A percentile compares a stretch with the other conserved stretches of the same genome.
Evolutionary conservation across 2,329 filamentous ascomycete species (phyloP).

Genomic region (Claviceps pazoutovae): DNA sequence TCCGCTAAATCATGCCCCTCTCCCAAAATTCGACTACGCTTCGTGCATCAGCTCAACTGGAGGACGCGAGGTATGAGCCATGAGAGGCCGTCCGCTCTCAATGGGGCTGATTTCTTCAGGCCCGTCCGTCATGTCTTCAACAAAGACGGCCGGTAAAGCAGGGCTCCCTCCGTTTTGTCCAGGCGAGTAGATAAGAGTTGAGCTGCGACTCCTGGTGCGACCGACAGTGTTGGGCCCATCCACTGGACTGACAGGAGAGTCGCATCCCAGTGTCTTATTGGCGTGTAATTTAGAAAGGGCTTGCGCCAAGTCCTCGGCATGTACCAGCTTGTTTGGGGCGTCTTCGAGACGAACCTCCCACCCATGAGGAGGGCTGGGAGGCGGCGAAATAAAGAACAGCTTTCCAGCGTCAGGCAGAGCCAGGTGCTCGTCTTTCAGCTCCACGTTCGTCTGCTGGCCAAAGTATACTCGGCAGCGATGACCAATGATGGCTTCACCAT

Average conservation of each 20-base stretch:
- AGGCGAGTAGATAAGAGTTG: slow-evolving; percentile 52
- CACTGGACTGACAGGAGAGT: slow-evolving; percentile 18
- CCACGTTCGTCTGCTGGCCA: slow-evolving; percentile 45
- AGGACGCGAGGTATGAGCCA: slow-evolving; percentile 47
- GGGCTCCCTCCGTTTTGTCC: slow-evolving; percentile 39
- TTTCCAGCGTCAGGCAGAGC: slow-evolving; percentile 56
- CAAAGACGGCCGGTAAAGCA: slow-evolving; percentile 48
- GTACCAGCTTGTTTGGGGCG: slow-evolving; percentile 55
- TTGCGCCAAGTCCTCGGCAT: slow-evolving; percentile 54
- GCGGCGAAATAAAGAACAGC: slow-evolving; percentile 60
- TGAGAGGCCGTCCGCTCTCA: slow-evolving; percentile 31
- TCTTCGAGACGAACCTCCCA: slow-evolving; percentile 57
- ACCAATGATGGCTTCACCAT: slow-evolving; percentile 61
- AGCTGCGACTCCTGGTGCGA: slow-evolving; percentile 41
- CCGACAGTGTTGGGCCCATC: slow-evolving; percentile 14
- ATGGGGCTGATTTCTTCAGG: slow-evolving; percentile 31
- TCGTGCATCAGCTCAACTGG: slow-evolving; percentile 51
- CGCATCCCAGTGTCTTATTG: slow-evolving; percentile 13
- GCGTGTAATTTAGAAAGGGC: slow-evolving; percentile 50
- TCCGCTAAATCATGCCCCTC: background rate
- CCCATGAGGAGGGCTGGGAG: slow-evolving; percentile 52
- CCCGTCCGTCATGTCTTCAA: slow-evolving; percentile 52
- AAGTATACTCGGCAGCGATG: slow-evolving; percentile 56
- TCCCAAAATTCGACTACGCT: slow-evolving; percentile 10
- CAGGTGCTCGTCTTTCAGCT: slow-evolving; percentile 42